These are phyloP conservation scores for Strobilomyces confusus DNA, from an alignment of 768 basidiomycete species.

Conservation along the genomic window DNA sequence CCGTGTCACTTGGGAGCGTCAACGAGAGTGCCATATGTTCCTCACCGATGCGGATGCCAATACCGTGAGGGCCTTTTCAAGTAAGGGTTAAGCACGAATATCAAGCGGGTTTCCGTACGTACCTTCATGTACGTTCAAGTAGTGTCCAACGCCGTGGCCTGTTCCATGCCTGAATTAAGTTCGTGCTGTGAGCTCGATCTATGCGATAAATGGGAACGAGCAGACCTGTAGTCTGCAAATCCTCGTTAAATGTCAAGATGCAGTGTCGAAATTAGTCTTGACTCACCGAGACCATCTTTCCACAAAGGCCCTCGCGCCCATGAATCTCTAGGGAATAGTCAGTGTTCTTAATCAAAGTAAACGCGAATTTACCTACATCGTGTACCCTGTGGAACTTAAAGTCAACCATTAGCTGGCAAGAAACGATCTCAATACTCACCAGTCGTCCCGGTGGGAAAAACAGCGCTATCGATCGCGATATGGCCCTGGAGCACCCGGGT, in stretches of 20 bases:
- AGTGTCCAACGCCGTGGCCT: slow-evolving; percentile 93
- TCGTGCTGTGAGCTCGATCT: slow-evolving; percentile 3
- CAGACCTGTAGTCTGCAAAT: slow-evolving; percentile 53
- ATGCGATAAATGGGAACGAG: neutral
- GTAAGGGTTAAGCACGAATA: slow-evolving; percentile 2
- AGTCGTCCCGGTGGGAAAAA: slow-evolving; percentile 80
- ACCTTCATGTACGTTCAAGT: slow-evolving; percentile 90
- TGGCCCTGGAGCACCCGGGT: slow-evolving; percentile 91
- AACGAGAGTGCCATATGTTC: neutral
- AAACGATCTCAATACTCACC: slow-evolving; percentile 37
- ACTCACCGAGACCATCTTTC: slow-evolving; percentile 80
- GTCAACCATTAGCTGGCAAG: neutral
- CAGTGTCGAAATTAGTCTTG: neutral
- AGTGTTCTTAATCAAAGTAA: neutral
- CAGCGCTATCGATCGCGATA: slow-evolving; percentile 79
- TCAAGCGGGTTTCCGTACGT: neutral
- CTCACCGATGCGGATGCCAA: slow-evolving; percentile 41
- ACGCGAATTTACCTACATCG: slow-evolving; percentile 40
- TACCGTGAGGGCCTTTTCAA: slow-evolving; percentile 50
- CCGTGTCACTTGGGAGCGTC: neutral
- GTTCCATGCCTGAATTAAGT: slow-evolving; percentile 68
- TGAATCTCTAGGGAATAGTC: slow-evolving; percentile 53
- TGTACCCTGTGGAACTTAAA: slow-evolving; percentile 39
- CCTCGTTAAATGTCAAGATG: neutral
- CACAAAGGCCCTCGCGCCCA: slow-evolving; percentile 78